Conservation (phyloP, 2,329 filamentous ascomycete species). For the Sporothrix schenckii region DNA sequence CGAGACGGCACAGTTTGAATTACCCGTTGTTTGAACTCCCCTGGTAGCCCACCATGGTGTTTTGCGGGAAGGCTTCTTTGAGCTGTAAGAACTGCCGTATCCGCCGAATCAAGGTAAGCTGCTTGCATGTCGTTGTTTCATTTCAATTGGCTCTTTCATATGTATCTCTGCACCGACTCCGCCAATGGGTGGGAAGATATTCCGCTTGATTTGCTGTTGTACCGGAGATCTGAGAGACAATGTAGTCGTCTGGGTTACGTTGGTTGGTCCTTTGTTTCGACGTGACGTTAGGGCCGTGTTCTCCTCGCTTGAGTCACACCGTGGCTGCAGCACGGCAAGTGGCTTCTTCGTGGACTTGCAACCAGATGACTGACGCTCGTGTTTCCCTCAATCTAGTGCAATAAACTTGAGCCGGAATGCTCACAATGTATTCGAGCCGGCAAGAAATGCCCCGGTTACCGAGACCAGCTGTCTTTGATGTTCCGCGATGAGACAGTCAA, state of each 20-base stretch:
- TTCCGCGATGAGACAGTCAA: conserved; percentile 68
- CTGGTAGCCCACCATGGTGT: conserved; percentile 51
- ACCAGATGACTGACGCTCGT: background rate
- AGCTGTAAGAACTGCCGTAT: conserved; percentile 59
- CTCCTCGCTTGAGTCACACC: conserved; percentile 2
- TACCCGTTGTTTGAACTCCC: background rate
- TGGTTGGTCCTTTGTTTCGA: background rate
- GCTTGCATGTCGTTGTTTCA: background rate
- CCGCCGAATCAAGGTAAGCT: conserved; percentile 58
- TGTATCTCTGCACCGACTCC: background rate
- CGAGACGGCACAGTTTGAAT: conserved; percentile 5
- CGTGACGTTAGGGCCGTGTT: background rate
- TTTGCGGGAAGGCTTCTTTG: conserved; percentile 60
- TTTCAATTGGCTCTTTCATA: background rate
- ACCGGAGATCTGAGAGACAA: background rate
- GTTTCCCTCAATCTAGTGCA: conserved; percentile 52
- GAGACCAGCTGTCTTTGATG: conserved; percentile 66
- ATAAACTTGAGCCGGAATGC: conserved; percentile 62
- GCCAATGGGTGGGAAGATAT: background rate
- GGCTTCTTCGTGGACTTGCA: background rate
- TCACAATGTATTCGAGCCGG: conserved; percentile 64
- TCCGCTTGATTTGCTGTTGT: background rate
- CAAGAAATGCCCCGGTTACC: conserved; percentile 65
- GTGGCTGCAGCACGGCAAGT: background rate
- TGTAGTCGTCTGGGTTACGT: background rate